Conservation (phyloP, 208 protist species). For the Trypanosoma vivax region DNA sequence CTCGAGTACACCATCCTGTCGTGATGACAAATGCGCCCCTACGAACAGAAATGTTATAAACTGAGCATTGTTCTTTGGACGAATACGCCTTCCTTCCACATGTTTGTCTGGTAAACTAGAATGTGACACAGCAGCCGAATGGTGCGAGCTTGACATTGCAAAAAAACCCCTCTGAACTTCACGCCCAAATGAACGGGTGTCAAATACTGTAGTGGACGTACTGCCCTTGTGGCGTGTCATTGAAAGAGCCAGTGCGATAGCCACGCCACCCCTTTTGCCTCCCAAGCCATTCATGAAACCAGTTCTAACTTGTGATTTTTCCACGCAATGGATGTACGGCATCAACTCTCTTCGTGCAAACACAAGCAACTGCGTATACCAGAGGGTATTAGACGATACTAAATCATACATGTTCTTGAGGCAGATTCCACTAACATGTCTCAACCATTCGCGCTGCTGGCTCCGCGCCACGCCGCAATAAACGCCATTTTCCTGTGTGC, state of each 20-base stretch:
- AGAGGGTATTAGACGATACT: conserved; percentile 46
- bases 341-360: conserved; percentile 61
- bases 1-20: conserved; percentile 60
- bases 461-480: conserved; percentile 14
- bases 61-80: background rate
- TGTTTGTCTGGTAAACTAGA: too few species aligned
- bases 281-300: conserved; percentile 49
- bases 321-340: conserved; percentile 38
- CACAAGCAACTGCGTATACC: conserved; percentile 79
- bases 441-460: conserved; percentile 42
- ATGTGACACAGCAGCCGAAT: too few species aligned
- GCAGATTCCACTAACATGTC: conserved; percentile 29
- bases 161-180: too few species aligned
- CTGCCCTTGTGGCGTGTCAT: conserved; percentile 28
- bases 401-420: conserved; percentile 51
- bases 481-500: conserved; percentile 73
- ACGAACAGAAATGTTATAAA: conserved; percentile 83
- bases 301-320: conserved; percentile 44
- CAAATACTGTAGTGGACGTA: too few species aligned
- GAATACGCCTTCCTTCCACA: background rate
- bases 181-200: too few species aligned
- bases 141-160: too few species aligned
- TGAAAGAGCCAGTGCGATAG: conserved; percentile 58
- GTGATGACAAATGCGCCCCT: conserved; percentile 85
- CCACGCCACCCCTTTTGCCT: conserved; percentile 93